Percentiles rank a stretch among this genome's conserved stretches.
These are phyloP conservation scores for Polyporus arcularius DNA, from an alignment of 768 basidiomycete species.

Conservation along the genomic window DNA sequence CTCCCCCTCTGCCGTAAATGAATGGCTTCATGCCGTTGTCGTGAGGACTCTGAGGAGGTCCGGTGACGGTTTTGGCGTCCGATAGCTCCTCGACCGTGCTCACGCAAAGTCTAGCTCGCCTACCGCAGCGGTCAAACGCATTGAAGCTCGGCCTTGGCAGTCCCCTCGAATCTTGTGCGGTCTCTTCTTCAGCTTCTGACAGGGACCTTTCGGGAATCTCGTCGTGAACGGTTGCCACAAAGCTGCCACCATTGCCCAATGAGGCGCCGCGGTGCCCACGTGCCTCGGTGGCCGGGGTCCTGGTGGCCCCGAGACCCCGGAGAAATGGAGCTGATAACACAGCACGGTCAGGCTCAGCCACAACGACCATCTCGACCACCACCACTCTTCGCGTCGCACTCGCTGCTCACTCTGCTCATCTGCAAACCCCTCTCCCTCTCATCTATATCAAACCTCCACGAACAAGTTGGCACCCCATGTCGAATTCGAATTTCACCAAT, in stretches of 20 bases:
- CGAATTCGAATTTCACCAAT: constrained; percentile 72
- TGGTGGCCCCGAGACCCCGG: not conserved
- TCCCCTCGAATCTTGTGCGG: no score
- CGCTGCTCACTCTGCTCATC: not conserved
- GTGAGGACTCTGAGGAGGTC: not conserved
- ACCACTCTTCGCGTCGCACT: not conserved
- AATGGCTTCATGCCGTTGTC: not conserved
- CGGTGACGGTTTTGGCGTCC: not conserved
- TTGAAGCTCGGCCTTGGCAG: no score
- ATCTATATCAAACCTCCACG: not conserved
- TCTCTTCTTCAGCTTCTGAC: not conserved
- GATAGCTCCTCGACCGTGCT: not conserved
- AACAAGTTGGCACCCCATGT: constrained; percentile 89
- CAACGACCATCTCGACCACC: constrained; percentile 2
- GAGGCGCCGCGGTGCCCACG: not conserved
- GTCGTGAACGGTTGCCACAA: not conserved
- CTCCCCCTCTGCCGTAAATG: not conserved
- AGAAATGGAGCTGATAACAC: not conserved
- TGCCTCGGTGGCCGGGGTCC: not conserved
- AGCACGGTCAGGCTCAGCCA: not conserved
- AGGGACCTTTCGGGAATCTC: not conserved
- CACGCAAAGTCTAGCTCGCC: not conserved
- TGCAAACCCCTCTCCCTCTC: not conserved
- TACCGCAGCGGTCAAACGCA: not conserved
- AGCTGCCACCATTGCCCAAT: not conserved